A percentile compares a stretch with the other conserved stretches of the same genome.
These are phyloP conservation scores for Yarrowia sp. DNA, from an alignment of 805 yeast genomes.

Conservation along the genomic window DNA sequence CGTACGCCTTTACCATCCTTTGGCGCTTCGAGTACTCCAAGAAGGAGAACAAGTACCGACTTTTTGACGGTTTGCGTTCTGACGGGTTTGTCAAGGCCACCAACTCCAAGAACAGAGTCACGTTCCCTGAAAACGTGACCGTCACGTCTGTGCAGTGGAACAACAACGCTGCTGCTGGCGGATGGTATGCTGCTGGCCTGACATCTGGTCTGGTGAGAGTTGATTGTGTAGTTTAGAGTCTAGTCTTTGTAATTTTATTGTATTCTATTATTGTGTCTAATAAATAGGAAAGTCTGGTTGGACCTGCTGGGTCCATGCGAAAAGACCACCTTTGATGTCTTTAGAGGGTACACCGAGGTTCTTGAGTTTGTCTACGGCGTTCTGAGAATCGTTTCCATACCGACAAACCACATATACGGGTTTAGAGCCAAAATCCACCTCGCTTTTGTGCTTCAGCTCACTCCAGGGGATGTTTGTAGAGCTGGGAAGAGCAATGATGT, in stretches of 20 bases:
- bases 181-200: conserved; percentile 53
- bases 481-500: conserved; percentile 57
- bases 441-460: conserved; percentile 43
- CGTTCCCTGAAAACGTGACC: conserved; percentile 50
- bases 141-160: conserved; percentile 59
- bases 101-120: conserved; percentile 33
- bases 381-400: conserved; percentile 86
- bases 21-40: conserved; percentile 44
- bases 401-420: conserved; percentile 70
- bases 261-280: conserved; percentile 35
- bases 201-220: conserved; percentile 52
- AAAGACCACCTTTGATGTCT: conserved; percentile 79
- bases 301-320: conserved; percentile 60
- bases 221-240: conserved; percentile 28
- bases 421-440: conserved; percentile 33
- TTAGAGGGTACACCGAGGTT: conserved; percentile 50
- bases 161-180: conserved; percentile 46
- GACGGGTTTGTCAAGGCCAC: conserved; percentile 36
- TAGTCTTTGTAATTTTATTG: neutral
- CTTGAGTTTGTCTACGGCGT: conserved; percentile 60
- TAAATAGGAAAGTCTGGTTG: conserved; percentile 66
- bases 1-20: conserved; percentile 32
- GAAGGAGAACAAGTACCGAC: conserved; percentile 41
- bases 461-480: conserved; percentile 66
- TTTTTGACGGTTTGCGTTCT: conserved; percentile 44